A percentile compares a stretch with the other conserved stretches of the same genome.
Evolutionary conservation across 1,139 yeast species (phyloP).

Genomic region (Diutina sp.): DNA sequence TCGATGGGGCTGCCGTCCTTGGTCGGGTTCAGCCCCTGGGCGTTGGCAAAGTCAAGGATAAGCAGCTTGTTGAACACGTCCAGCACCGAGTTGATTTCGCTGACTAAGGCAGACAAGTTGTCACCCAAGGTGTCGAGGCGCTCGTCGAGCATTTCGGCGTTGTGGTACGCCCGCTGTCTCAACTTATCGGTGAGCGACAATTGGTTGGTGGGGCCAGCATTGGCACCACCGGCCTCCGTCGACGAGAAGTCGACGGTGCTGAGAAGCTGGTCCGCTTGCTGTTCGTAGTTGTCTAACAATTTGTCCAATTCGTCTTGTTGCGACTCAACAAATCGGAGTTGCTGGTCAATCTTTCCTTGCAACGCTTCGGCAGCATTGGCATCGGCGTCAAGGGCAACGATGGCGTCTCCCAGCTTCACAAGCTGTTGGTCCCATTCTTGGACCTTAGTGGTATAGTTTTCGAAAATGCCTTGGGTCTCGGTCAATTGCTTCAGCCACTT

Average conservation of each 20-base stretch:
- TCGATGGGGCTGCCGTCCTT: slow-evolving; percentile 34
- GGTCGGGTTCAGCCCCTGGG: slow-evolving; percentile 12
- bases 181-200: slow-evolving; percentile 59
- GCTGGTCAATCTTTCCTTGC: slow-evolving; percentile 79
- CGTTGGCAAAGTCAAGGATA: slow-evolving; percentile 10
- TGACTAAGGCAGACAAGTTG: slow-evolving; percentile 63
- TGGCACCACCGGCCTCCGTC: slow-evolving; percentile 4
- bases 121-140: slow-evolving; percentile 67
- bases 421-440: slow-evolving; percentile 27
- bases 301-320: slow-evolving; percentile 89
- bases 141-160: slow-evolving; percentile 79
- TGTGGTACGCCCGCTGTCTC: slow-evolving; percentile 78
- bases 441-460: slow-evolving; percentile 15
- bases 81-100: slow-evolving; percentile 79
- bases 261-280: slow-evolving; percentile 58
- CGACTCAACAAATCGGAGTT: slow-evolving; percentile 70
- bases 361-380: slow-evolving; percentile 76
- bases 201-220: slow-evolving; percentile 6
- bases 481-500: slow-evolving; percentile 88
- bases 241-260: slow-evolving; percentile 24
- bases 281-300: slow-evolving; percentile 73
- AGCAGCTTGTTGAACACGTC: slow-evolving; percentile 59
- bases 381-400: slow-evolving; percentile 65
- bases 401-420: slow-evolving; percentile 77
- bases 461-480: slow-evolving; percentile 61